Percentiles rank a stretch among this genome's conserved stretches.
Evolutionary conservation across 2,329 filamentous ascomycete genomes (phyloP).

Genomic region (Calonectria naviculata): DNA sequence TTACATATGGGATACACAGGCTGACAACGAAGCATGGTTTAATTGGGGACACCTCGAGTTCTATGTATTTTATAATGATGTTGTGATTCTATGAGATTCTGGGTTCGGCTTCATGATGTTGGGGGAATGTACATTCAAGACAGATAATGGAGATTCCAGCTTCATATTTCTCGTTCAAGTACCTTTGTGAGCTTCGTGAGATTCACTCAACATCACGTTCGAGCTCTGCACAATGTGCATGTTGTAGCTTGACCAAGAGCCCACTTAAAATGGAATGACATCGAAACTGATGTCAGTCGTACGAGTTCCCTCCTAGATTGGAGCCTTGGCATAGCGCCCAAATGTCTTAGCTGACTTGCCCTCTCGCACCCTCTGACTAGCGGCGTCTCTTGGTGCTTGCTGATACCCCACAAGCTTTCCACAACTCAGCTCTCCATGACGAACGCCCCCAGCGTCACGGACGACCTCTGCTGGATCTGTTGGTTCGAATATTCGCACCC

Average conservation of each 20-base stretch:
- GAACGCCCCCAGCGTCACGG: slow-evolving; percentile 32
- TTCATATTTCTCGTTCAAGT: too few relatives aligned
- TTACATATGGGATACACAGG: neutral
- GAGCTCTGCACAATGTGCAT: neutral
- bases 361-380: neutral
- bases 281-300: neutral
- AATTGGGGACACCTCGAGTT: neutral
- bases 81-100: too few relatives aligned
- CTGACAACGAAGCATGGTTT: neutral
- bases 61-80: too few relatives aligned
- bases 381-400: neutral
- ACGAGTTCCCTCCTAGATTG: neutral
- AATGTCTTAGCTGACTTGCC: slow-evolving; percentile 3
- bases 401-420: slow-evolving; percentile 33
- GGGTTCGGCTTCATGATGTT: too few relatives aligned
- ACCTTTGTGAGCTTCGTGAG: neutral
- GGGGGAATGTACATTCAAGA: neutral
- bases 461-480: neutral
- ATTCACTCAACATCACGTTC: neutral
- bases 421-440: slow-evolving; percentile 30
- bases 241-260: neutral
- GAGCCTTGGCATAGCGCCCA: neutral
- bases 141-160: neutral
- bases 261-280: neutral
- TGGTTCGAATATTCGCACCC: slow-evolving; percentile 7